phyloP scores from a whole-genome alignment of 768 basidiomycete genomes.

The Mycena vulgaris region DNA sequence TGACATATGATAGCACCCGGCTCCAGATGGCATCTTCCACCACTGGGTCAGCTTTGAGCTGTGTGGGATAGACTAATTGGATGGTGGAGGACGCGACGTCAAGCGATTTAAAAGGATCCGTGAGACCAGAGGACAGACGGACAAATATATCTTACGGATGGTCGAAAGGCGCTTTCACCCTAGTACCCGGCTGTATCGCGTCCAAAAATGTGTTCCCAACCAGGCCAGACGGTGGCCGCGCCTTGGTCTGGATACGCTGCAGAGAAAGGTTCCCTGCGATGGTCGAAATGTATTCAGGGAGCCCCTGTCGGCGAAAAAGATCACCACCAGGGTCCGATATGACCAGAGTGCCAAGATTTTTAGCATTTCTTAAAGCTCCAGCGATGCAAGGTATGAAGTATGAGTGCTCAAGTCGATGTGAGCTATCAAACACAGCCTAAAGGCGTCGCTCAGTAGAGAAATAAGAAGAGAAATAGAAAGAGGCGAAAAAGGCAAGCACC shows the following conservation, averaged over 20 bases:
- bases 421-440: not conserved
- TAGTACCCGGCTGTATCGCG: not conserved
- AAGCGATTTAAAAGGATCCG: not conserved
- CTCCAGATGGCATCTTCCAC: slow-evolving; percentile 4
- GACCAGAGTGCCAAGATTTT: not conserved
- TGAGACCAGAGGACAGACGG: not conserved
- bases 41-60: not conserved
- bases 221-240: not conserved
- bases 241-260: not conserved
- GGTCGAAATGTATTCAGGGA: not conserved
- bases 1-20: slow-evolving; percentile 1
- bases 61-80: not conserved
- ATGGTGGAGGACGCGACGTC: no score
- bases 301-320: not conserved
- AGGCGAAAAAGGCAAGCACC: not conserved
- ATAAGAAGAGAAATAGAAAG: not conserved
- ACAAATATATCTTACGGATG: not conserved
- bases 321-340: not conserved
- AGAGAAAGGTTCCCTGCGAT: slow-evolving; percentile 4
- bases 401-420: not conserved
- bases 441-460: not conserved
- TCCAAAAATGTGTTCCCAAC: not conserved
- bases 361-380: not conserved
- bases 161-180: not conserved
- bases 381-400: not conserved